These are phyloP conservation scores for Haplosporangium gracile DNA, from an alignment of 192 early-diverging fungal species.

Conservation along the genomic window DNA sequence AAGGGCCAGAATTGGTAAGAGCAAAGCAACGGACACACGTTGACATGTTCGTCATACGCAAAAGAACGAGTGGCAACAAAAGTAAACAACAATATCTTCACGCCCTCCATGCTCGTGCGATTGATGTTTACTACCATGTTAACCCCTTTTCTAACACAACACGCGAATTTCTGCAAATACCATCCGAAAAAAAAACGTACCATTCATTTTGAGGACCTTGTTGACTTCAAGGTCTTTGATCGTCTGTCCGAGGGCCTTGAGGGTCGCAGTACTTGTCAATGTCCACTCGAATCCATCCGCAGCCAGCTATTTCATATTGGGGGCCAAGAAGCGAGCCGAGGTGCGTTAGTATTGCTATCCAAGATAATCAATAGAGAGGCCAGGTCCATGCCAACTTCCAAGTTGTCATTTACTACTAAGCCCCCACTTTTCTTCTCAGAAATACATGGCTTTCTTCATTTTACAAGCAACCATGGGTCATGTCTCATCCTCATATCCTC, in stretches of 20 bases:
- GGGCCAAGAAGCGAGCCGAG: neutral
- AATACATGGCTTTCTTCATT: neutral
- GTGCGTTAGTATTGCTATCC: neutral
- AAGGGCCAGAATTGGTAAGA: neutral
- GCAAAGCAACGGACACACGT: neutral
- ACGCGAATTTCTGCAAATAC: neutral
- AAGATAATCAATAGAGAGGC: too few relatives aligned
- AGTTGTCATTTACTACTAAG: neutral
- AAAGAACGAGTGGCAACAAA: neutral
- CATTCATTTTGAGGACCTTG: conserved; percentile 45
- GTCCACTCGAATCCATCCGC: conserved; percentile 32
- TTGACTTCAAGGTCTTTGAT: conserved; percentile 44
- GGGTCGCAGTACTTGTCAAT: conserved; percentile 37
- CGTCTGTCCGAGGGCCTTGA: conserved; percentile 42
- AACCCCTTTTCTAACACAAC: neutral
- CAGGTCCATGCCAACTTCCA: neutral
- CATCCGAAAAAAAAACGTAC: conserved; percentile 2
- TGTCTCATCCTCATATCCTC: neutral
- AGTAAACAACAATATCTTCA: too few relatives aligned
- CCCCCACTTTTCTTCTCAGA: neutral
- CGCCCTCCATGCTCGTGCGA: too few relatives aligned
- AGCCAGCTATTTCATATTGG: conserved; percentile 3
- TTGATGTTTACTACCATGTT: too few relatives aligned
- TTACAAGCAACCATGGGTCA: neutral
- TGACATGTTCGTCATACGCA: neutral